Evolutionary conservation across 768 basidiomycete genomes (phyloP).

Genomic region (Mycena leptocephala): DNA sequence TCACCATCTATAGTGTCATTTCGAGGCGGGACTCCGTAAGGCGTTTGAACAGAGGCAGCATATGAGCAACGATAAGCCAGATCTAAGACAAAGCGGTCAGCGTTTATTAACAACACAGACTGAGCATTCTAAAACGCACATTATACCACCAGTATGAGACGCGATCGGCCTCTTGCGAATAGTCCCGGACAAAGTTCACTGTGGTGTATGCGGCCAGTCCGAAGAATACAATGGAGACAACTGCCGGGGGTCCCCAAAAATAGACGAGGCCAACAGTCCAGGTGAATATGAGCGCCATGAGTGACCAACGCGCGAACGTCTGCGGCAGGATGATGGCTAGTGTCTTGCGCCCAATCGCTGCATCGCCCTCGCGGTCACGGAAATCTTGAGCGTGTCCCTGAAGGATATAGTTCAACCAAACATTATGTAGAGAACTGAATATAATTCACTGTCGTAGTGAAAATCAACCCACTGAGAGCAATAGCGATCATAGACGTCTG

Average conservation of each 20-base stretch:
- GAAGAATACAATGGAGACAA: constrained; percentile 8
- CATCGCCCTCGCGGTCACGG: constrained; percentile 33
- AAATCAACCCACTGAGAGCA: constrained; percentile 46
- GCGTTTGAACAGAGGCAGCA: constrained; percentile 7
- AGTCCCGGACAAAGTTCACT: constrained; percentile 20
- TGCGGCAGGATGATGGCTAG: constrained; percentile 32
- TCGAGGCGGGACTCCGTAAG: no score
- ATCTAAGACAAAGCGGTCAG: background rate
- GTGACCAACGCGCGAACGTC: constrained; percentile 31
- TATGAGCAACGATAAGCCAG: constrained; percentile 10
- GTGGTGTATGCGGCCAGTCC: constrained; percentile 19
- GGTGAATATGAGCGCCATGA: constrained; percentile 22
- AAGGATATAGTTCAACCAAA: no score
- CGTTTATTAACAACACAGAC: no score
- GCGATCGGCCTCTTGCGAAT: constrained; percentile 30
- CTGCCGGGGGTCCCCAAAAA: constrained; percentile 29
- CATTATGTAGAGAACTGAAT: background rate
- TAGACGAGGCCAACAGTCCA: constrained; percentile 25
- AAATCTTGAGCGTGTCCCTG: constrained; percentile 38
- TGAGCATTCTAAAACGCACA: background rate
- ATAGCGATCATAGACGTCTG: constrained; percentile 38
- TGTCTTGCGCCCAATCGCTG: constrained; percentile 34
- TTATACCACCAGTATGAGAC: constrained; percentile 36
- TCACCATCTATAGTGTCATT: no score
- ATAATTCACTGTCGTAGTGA: constrained; percentile 52